Evolutionary conservation across 208 protist genomes (phyloP).

Genomic region (Blastocrithidia nonstop): DNA sequence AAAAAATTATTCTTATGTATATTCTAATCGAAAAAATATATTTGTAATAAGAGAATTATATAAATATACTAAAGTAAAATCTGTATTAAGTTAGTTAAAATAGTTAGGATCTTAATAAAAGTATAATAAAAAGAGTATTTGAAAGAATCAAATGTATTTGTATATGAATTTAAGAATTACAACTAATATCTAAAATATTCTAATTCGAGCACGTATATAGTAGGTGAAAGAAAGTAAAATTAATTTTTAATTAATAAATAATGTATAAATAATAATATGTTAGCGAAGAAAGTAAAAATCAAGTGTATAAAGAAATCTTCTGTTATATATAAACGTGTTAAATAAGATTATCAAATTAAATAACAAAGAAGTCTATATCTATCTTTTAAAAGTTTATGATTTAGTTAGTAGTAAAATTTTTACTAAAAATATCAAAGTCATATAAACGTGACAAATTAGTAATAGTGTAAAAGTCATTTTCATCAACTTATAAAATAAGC

Average conservation of each 20-base stretch:
- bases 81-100: background rate
- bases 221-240: constrained; percentile 4
- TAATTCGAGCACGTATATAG: background rate
- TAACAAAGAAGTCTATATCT: too few species aligned
- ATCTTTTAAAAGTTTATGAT: too few species aligned
- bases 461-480: too few species aligned
- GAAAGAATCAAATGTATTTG: background rate
- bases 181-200: background rate
- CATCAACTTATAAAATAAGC: too few species aligned
- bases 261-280: too few species aligned
- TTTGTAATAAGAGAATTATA: background rate
- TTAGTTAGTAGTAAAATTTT: too few species aligned
- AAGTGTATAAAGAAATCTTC: background rate
- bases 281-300: too few species aligned
- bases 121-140: background rate
- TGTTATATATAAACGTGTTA: background rate
- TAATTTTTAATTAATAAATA: too few species aligned
- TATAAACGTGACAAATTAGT: too few species aligned
- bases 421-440: too few species aligned
- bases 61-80: background rate
- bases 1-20: background rate
- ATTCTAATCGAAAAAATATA: background rate
- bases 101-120: background rate
- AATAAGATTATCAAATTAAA: background rate
- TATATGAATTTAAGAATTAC: too few species aligned